Evolutionary conservation across 1,139 yeast genomes (phyloP).

Genomic region (Diutina pseudorugosa): DNA sequence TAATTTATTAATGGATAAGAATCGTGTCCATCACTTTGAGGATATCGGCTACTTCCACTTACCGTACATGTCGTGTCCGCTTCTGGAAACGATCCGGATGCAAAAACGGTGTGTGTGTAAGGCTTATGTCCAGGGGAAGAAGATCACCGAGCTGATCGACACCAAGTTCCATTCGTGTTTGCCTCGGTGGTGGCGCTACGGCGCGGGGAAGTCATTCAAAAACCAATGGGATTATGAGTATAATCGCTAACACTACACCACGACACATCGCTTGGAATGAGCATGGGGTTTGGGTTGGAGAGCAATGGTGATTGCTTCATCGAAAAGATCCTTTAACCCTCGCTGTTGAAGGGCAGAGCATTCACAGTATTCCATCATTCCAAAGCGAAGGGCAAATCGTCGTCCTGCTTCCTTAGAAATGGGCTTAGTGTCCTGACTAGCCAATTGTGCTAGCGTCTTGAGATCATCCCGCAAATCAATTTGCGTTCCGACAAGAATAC

Average conservation of each 20-base stretch:
- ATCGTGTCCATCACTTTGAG: conserved; percentile 76
- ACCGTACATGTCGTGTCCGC: conserved; percentile 80
- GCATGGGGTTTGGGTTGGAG: background rate
- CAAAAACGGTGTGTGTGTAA: conserved; percentile 65
- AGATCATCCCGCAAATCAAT: conserved; percentile 90
- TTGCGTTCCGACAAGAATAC: conserved; percentile 92
- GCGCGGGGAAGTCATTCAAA: conserved; percentile 40
- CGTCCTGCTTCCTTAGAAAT: conserved; percentile 83
- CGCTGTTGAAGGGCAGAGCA: conserved; percentile 97
- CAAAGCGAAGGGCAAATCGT: conserved; percentile 79
- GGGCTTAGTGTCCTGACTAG: conserved; percentile 81
- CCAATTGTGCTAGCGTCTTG: conserved; percentile 75
- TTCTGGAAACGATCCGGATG: conserved; percentile 31
- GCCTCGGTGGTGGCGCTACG: conserved; percentile 78
- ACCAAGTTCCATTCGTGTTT: conserved; percentile 58
- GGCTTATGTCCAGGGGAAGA: conserved; percentile 24
- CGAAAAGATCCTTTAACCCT: conserved; percentile 91
- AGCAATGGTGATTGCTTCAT: conserved; percentile 70
- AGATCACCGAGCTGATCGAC: conserved; percentile 37
- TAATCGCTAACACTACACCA: background rate
- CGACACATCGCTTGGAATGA: background rate
- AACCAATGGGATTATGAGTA: conserved; percentile 18
- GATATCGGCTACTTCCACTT: conserved; percentile 81
- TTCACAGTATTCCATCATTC: conserved; percentile 93
- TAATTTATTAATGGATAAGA: conserved; percentile 49